Evolutionary conservation across 73 alveolate species (phyloP).

Genomic region (Tetrahymena elliotti): DNA sequence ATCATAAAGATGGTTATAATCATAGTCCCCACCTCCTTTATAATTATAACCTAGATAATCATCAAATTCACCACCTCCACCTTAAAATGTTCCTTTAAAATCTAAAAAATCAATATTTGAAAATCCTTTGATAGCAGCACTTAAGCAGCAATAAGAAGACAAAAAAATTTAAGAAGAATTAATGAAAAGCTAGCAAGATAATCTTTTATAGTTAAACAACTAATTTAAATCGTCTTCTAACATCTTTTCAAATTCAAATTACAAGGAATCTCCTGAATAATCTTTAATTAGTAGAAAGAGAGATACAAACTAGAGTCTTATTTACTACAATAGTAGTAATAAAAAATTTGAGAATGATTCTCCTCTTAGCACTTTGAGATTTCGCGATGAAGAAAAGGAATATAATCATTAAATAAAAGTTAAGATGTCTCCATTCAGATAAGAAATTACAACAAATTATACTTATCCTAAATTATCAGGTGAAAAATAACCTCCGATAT

Average conservation of each 20-base stretch:
- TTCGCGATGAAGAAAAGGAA: not conserved
- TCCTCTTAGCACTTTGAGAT: not conserved
- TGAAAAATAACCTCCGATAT: not conserved
- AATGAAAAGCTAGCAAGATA: not conserved
- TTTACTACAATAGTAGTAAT: not conserved
- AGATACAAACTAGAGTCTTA: not conserved
- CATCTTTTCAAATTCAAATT: not conserved
- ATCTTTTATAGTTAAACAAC: not conserved
- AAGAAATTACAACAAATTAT: not conserved
- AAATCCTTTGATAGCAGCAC: not conserved
- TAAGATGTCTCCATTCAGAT: not conserved
- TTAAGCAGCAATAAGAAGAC: not conserved
- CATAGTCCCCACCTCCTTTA: not conserved
- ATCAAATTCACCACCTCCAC: not conserved
- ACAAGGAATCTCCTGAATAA: not conserved
- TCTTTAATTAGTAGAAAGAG: not conserved
- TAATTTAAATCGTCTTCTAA: not conserved
- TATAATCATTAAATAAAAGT: not conserved
- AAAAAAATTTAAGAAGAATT: not conserved
- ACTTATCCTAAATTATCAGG: not conserved
- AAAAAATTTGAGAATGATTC: not conserved
- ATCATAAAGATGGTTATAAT: too few relatives aligned
- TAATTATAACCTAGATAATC: not conserved
- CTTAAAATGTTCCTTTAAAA: too few relatives aligned
- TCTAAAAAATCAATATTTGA: not conserved